Evolutionary conservation across 1,284 basidiomycete species (phyloP).

Genomic region (Amylostereum areolatum): DNA sequence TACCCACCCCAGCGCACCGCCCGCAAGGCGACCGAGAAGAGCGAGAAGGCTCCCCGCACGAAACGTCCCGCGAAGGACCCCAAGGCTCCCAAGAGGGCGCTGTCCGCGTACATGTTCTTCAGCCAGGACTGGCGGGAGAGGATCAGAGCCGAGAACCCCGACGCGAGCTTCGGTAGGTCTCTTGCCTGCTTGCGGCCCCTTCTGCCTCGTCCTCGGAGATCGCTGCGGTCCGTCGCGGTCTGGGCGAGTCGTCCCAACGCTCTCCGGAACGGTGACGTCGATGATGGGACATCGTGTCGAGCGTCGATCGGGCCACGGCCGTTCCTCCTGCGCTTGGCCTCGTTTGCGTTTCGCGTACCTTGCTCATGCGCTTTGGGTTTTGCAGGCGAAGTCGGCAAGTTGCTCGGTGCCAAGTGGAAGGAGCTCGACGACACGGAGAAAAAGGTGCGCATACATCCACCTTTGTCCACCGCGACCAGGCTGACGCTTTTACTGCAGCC

Average conservation of each 20-base stretch:
- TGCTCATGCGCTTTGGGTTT: conserved; percentile 9
- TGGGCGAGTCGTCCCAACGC: too few species aligned
- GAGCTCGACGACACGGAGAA: conserved; percentile 60
- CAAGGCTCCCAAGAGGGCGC: conserved; percentile 83
- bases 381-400: conserved; percentile 60
- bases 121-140: conserved; percentile 92
- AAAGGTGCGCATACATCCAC: conserved; percentile 46
- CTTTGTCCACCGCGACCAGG: not conserved
- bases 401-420: conserved; percentile 72
- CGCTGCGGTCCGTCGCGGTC: too few species aligned
- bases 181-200: too few species aligned
- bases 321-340: too few species aligned
- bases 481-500: conserved; percentile 47
- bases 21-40: conserved; percentile 73
- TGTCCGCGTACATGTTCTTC: conserved; percentile 99
- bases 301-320: too few species aligned
- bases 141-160: conserved; percentile 93
- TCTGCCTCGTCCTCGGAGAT: too few species aligned
- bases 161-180: conserved; percentile 81
- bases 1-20: conserved; percentile 22
- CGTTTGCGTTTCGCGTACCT: too few species aligned
- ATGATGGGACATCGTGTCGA: too few species aligned
- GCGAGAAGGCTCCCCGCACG: conserved; percentile 46
- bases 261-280: too few species aligned
- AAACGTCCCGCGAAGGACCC: conserved; percentile 84